Base-by-base conservation (phyloP, 768 basidiomycete genomes). In the Dacryopinax spathularia region DNA sequence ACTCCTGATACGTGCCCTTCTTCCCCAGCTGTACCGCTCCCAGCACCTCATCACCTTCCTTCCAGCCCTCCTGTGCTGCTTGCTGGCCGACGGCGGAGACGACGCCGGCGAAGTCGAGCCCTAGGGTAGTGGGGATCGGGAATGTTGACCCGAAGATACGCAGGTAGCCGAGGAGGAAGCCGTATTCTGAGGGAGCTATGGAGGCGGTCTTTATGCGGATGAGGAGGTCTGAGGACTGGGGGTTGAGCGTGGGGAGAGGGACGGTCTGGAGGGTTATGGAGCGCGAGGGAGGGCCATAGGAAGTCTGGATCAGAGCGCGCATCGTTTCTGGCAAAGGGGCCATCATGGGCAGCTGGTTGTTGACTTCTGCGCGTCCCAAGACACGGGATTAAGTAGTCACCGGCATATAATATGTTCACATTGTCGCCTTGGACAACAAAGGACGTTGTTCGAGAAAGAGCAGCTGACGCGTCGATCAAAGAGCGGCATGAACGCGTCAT, bases 1-100 rank as follows among this genome's bases (percentile, higher is more conserved):
- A 33, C 15, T 61, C 29, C 37, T 33, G 29, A 4, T 35, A n/a
- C 1, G 12, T 13, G 43, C 41, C 48, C 5, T 33, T 62, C n/a
- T 4, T 70, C 36, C 70, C 69, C 48, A 62, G 70, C 34, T 69
- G 67, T 3, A 68, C 39, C 6, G 7, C 5, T 59, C 31, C 20
- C 15, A 66, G 41, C 4, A 43, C 65, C 35, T 64, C 65, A 0
- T 64, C 29, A 13, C 31, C 60, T 62, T 18, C 18, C 37, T 65
- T 33, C 22, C 25, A 18, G n/a, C 3, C 41, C 2, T 1, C 6
- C 3, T 6, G 4, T 27, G 2, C 5, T 35, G 1, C 27, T 33
- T 13, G 13, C 34, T 44, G 48, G 62, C 22, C 66, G 62, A 33
- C 34, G 56, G 25, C 62, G 69, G 16, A 63, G 1, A 66, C 68